Evolutionary conservation across 1,139 yeast genomes (phyloP).

Genomic region (Yarrowia galli): DNA sequence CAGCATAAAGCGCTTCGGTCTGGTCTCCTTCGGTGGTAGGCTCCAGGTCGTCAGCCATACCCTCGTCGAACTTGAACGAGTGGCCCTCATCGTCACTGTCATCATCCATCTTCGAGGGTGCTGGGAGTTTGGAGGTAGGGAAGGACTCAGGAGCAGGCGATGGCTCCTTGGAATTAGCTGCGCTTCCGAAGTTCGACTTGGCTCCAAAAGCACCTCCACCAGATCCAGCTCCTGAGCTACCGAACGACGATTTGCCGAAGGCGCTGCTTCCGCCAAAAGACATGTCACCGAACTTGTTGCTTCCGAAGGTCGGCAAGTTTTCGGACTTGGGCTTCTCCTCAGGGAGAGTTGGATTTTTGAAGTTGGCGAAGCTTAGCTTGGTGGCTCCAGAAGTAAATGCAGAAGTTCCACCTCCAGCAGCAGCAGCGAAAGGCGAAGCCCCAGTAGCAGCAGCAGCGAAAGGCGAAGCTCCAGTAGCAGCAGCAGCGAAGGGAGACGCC

Average conservation of each 20-base stretch:
- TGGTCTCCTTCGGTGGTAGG: constrained; percentile 33
- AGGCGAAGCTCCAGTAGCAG: constrained; percentile 3
- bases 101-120: constrained; percentile 3
- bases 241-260: neutral
- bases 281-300: constrained; percentile 13
- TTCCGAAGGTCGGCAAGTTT: constrained; percentile 19
- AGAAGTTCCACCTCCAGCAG: neutral
- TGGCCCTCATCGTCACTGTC: constrained; percentile 29
- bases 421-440: constrained; percentile 9
- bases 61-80: constrained; percentile 30
- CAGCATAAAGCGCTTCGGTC: neutral
- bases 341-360: constrained; percentile 18
- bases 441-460: constrained; percentile 5
- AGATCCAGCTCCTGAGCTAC: neutral
- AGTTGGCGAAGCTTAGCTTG: constrained; percentile 10
- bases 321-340: constrained; percentile 14
- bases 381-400: constrained; percentile 13
- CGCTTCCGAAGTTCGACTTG: constrained; percentile 13
- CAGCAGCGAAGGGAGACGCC: constrained; percentile 10
- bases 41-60: constrained; percentile 30
- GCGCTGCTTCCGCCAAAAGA: neutral
- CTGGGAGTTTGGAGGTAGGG: neutral
- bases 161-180: neutral
- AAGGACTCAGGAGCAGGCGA: constrained; percentile 2
- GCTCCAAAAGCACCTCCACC: constrained; percentile 15